Evolutionary conservation across 192 early-diverging fungal genomes (phyloP), one percentile per base, ranked within the genome.

Genomic region (Pilaira anomala): DNA sequence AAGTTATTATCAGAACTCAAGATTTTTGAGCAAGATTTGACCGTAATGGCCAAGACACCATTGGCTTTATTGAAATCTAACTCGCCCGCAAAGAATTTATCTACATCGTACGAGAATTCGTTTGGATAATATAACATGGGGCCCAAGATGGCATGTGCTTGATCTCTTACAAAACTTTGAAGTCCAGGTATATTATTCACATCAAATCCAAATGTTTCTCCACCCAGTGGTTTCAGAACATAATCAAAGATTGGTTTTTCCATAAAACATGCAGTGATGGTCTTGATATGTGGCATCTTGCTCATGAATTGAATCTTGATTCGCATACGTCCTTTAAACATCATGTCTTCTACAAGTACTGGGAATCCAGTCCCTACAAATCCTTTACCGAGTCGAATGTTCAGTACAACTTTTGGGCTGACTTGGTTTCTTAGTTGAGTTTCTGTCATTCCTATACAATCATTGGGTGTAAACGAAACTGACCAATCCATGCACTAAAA

Each of bases 111-210:
- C 25, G 56, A 22, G 44, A 74, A 74, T 18, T 68, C 72, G 50
- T 68, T 69, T 16, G 72, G 72, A 46, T 64, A 54, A 36, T 74
- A 74, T 51, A 74, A 59, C 72, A 74, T 68, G 14, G 85, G 83
- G 0, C 80, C 78, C 5, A 87, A 63, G 8, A 74, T 83, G 26
- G 78, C 71, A 66, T 87, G 81, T 25, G 78, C 77, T 69, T 80
- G 80, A 62, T 81, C 77, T 28, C 78, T 73, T 28, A 83, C 83
- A 60, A 91, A 89, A 0, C 76, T 75, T 62, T 80, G 79, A 61
- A 91, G 73, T 1, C 86, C 90, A 13, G 90, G 90, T 19, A 88
- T 80, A 66, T 91, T 85, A 73, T 87, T 87, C 58, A 93, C 78
- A 74, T 93, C 91, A 51, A 86, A 77, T 8, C 86, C 86, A 64